phyloP scores from a whole-genome alignment of 371 early-diverging fungal species.

The Circinella minor region DNA sequence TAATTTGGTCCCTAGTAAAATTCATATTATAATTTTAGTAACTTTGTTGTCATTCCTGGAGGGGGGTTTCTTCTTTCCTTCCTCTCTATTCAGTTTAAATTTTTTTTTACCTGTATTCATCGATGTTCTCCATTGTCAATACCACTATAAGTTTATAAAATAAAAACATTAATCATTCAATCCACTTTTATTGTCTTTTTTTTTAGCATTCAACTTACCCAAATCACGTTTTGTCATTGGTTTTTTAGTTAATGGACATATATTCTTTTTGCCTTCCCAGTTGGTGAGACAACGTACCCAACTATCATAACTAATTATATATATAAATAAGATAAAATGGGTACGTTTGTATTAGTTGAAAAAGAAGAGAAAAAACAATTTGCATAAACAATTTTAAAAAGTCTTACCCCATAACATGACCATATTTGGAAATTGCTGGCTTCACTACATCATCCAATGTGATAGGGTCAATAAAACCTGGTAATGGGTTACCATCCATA shows the following conservation, averaged over 20 bases:
- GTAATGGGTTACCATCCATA: slow-evolving; percentile 77
- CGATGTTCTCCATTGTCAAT: slow-evolving; percentile 85
- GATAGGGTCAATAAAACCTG: slow-evolving; percentile 93
- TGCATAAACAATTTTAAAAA: no score
- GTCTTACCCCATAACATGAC: slow-evolving; percentile 89
- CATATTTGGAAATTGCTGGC: slow-evolving; percentile 95
- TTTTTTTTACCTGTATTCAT: slow-evolving; percentile 65
- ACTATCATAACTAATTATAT: slow-evolving; percentile 67
- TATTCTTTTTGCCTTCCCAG: slow-evolving; percentile 80
- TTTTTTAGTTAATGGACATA: slow-evolving; percentile 94
- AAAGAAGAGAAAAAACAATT: no score
- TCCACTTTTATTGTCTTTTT: neutral
- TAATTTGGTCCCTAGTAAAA: slow-evolving; percentile 4
- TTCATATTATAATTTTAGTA: neutral
- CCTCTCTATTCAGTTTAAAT: no score
- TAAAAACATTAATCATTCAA: neutral
- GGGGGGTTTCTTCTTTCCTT: neutral
- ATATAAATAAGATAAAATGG: no score
- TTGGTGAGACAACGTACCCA: slow-evolving; percentile 92
- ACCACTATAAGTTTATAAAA: slow-evolving; percentile 47
- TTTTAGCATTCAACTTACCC: slow-evolving; percentile 27
- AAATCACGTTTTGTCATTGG: slow-evolving; percentile 90
- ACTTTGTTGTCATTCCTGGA: no score
- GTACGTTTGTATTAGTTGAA: no score
- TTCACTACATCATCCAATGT: slow-evolving; percentile 89